Conservation (phyloP, 257 asterid species). For the Gentiana straminea region DNA sequence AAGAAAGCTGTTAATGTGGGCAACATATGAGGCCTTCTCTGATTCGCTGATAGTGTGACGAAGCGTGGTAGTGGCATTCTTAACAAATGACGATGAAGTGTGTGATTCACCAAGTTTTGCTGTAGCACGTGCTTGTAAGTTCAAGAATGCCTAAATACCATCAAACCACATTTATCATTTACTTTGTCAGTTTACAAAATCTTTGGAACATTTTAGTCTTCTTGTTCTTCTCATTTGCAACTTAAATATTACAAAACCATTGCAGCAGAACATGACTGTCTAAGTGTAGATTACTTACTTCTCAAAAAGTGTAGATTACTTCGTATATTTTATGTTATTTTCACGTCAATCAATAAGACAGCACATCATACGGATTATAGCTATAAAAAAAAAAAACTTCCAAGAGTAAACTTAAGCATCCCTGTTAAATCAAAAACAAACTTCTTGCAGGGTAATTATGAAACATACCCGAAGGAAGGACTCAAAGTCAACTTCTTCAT, state of each 20-base stretch:
- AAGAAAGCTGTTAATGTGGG: conserved; percentile 75
- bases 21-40: conserved; percentile 61
- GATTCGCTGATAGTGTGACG: conserved; percentile 85
- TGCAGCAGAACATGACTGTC: too few species aligned
- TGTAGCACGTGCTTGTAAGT: conserved; percentile 54
- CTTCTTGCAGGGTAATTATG: background rate
- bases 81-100: conserved; percentile 63
- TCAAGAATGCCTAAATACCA: conserved; percentile 44
- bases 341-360: background rate
- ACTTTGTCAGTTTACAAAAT: background rate
- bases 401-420: background rate
- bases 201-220: too few species aligned
- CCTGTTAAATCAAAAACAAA: background rate
- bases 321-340: background rate
- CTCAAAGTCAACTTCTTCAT: conserved; percentile 64
- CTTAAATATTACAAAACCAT: too few species aligned
- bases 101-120: conserved; percentile 42
- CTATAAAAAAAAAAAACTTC: background rate
- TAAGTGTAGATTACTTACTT: background rate
- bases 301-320: background rate
- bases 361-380: background rate
- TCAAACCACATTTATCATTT: background rate
- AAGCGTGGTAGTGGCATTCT: conserved; percentile 68
- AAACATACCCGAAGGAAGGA: conserved; percentile 52
- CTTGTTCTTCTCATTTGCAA: too few species aligned